A percentile compares a stretch with the other conserved stretches of the same genome.
These are phyloP conservation scores for Coemansia sp. DNA, from an alignment of 192 early-diverging fungal genomes.

Conservation along the genomic window DNA sequence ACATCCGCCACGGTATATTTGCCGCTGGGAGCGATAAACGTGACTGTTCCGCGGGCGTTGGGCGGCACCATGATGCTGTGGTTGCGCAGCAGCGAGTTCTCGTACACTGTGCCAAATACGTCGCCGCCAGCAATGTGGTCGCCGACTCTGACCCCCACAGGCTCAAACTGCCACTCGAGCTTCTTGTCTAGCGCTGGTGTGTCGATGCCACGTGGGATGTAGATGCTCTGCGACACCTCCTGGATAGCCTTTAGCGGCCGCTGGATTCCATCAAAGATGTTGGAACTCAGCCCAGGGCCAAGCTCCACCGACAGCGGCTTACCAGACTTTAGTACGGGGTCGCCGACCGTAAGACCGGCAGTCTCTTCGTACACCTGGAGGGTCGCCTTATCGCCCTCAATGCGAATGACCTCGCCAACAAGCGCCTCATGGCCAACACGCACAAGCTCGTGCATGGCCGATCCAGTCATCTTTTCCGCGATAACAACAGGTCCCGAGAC, in stretches of 20 bases:
- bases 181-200: slow-evolving; percentile 96
- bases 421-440: slow-evolving; percentile 97
- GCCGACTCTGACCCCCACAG: slow-evolving; percentile 86
- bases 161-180: slow-evolving; percentile 94
- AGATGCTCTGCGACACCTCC: slow-evolving; percentile 92
- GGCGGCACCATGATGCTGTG: slow-evolving; percentile 97
- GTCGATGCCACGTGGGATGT: slow-evolving; percentile 98
- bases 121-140: slow-evolving; percentile 99
- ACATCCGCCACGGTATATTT: slow-evolving; percentile 90
- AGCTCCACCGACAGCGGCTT: slow-evolving; percentile 98
- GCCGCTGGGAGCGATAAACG: slow-evolving; percentile 92
- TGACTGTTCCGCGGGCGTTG: slow-evolving; percentile 91
- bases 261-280: slow-evolving; percentile 99
- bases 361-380: slow-evolving; percentile 99
- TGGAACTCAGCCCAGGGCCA: slow-evolving; percentile 88
- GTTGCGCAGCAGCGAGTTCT: slow-evolving; percentile 90
- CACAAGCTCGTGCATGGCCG: slow-evolving; percentile 98
- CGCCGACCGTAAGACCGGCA: slow-evolving; percentile 97
- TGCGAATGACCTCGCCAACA: slow-evolving; percentile 99
- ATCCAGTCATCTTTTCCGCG: slow-evolving; percentile 98
- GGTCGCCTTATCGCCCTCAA: slow-evolving; percentile 99
- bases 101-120: slow-evolving; percentile 91
- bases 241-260: slow-evolving; percentile 96
- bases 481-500: slow-evolving; percentile 99
- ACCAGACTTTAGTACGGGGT: slow-evolving; percentile 97